Percentiles rank a stretch among this genome's conserved stretches.
Conservation (phyloP, 192 early-diverging fungal genomes). For the Coemansia sp. region DNA sequence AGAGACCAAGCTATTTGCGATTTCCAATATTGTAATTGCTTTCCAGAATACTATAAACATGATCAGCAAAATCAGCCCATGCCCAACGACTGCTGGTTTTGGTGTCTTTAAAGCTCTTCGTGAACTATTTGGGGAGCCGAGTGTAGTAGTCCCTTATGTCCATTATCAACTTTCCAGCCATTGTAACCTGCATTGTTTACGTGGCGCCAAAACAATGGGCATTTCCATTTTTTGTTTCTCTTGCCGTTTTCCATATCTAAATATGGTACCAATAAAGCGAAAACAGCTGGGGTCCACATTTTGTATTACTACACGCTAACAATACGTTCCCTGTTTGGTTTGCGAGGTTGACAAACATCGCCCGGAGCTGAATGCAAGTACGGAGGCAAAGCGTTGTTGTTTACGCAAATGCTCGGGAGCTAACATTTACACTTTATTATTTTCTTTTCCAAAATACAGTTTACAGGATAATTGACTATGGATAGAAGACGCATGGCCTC, state of each 20-base stretch:
- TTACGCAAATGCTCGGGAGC: neutral
- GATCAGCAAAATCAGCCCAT: neutral
- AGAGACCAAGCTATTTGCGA: neutral
- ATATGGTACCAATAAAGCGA: neutral
- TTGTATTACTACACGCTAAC: neutral
- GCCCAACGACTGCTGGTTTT: neutral
- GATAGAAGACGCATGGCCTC: slow-evolving; percentile 26
- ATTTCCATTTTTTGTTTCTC: neutral
- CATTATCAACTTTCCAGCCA: neutral
- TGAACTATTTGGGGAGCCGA: neutral
- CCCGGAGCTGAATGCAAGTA: neutral
- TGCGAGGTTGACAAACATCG: neutral
- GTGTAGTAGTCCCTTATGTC: neutral
- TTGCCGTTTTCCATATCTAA: neutral
- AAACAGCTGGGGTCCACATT: neutral
- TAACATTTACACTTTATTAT: neutral
- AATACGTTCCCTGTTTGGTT: slow-evolving; percentile 2
- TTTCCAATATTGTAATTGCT: neutral
- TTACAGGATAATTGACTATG: slow-evolving; percentile 8
- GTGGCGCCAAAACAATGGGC: neutral
- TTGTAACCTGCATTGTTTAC: slow-evolving; percentile 5
- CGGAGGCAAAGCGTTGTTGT: neutral
- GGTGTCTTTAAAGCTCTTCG: neutral
- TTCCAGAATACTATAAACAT: neutral
- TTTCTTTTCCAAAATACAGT: neutral